Evolutionary conservation across 2,329 filamentous ascomycete species (phyloP), one percentile per base, ranked within the genome.

Genomic region (Alternaria dauci): DNA sequence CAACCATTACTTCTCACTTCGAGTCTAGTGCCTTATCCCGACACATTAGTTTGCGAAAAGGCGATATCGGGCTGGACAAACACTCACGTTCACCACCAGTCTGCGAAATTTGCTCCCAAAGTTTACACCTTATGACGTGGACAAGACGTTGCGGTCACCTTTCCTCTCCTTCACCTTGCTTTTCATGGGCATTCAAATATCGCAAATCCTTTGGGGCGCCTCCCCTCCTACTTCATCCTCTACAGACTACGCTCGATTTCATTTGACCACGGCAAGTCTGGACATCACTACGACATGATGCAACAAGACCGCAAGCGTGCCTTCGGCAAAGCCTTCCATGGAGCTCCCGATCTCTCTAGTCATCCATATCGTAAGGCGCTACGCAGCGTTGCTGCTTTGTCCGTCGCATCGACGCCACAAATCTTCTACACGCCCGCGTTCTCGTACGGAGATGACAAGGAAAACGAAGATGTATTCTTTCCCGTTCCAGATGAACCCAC

Each of bases 241-340:
- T 23, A 38, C 20, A 50, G 8, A 23, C 7, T 7, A 50, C 20
- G 26, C 20, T 34, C 20, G 46, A 48, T 12, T 38, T 30, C 1
- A 52, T 43, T 23, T 32, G 4, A 28, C 11, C 41, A 42, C 42
- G 47, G 12, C 5, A 6, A 39, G 16, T 8, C 28, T 28, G 8
- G 2, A 58, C 11, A 32, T 8, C 6, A 46, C 9, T 6, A 16
- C 32, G 5, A 51, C 8, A 11, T 66, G 62, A 42, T 55, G 18
- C 39, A 28, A 11, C 56, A 58, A 51, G 52, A 60, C 8, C 64
- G 61, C 41, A 70, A 70, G 44, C 69, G 67, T 41, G 57, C 44
- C 28, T 69, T 63, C 36, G 70, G 66, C 30, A 60, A 65, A 36
- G 67, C 68, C 2, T 71, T 71, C 30, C 42, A 61, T 5, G 46